A percentile compares a stretch with the other conserved stretches of the same genome.
Conservation (phyloP, 169 alveolate species). For the Plasmodium coatneyi region DNA sequence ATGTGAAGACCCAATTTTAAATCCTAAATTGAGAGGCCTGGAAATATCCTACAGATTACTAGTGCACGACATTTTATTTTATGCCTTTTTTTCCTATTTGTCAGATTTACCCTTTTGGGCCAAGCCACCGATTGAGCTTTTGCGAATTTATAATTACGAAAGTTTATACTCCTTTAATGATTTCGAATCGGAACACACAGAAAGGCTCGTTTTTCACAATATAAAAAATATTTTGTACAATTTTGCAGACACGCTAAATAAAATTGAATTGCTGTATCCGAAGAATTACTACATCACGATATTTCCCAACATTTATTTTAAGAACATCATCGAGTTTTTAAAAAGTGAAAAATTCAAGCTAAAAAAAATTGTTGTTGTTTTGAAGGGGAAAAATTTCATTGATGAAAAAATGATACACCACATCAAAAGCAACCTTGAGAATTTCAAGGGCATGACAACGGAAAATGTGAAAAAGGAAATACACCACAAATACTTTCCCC, state of each 20-base stretch:
- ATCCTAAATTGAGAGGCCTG: slow-evolving; percentile 78
- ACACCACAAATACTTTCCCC: not conserved
- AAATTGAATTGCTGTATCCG: slow-evolving; percentile 76
- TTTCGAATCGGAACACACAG: slow-evolving; percentile 78
- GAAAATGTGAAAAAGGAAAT: slow-evolving; percentile 24
- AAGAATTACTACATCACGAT: slow-evolving; percentile 69
- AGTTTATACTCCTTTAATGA: slow-evolving; percentile 78
- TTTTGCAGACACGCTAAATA: slow-evolving; percentile 75
- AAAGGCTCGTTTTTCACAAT: slow-evolving; percentile 79
- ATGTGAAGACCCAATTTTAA: slow-evolving; percentile 80
- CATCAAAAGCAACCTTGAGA: slow-evolving; percentile 24
- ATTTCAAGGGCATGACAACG: slow-evolving; percentile 47
- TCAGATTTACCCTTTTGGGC: slow-evolving; percentile 84
- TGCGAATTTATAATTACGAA: slow-evolving; percentile 78
- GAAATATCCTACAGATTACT: slow-evolving; percentile 81
- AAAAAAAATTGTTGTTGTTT: slow-evolving; percentile 62
- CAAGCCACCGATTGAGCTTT: slow-evolving; percentile 79
- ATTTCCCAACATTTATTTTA: slow-evolving; percentile 75
- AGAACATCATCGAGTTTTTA: slow-evolving; percentile 76
- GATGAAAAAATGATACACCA: slow-evolving; percentile 40
- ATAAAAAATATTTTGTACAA: slow-evolving; percentile 75
- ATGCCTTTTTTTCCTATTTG: slow-evolving; percentile 78
- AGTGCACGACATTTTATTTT: slow-evolving; percentile 80
- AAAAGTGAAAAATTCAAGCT: slow-evolving; percentile 74
- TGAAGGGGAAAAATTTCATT: slow-evolving; percentile 59